phyloP scores from a whole-genome alignment of 73 alveolate genomes.

The Paraurostyla sp. region DNA sequence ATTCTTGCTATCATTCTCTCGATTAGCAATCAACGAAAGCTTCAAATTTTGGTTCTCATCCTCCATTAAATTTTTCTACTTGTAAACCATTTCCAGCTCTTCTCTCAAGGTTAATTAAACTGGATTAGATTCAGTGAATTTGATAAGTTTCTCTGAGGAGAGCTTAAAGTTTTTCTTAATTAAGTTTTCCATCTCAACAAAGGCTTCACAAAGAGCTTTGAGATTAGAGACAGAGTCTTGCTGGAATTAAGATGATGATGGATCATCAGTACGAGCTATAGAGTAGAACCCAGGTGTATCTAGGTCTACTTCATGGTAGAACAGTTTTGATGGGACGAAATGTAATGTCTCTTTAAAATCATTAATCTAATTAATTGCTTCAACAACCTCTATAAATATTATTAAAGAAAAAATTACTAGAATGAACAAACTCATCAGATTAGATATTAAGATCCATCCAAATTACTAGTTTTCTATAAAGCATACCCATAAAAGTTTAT shows the following conservation, averaged over 20 bases:
- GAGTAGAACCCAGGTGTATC: constrained; percentile 58
- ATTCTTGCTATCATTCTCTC: constrained; percentile 59
- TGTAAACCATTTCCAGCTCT: constrained; percentile 72
- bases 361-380: constrained; percentile 62
- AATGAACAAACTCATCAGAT: constrained; percentile 75
- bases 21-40: constrained; percentile 36
- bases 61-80: constrained; percentile 61
- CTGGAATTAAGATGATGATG: no score
- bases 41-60: constrained; percentile 74
- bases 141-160: constrained; percentile 56
- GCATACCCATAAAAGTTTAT: constrained; percentile 58
- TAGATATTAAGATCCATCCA: constrained; percentile 82
- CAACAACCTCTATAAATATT: constrained; percentile 61
- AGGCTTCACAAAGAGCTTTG: constrained; percentile 70
- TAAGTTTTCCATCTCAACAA: constrained; percentile 74
- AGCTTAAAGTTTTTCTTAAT: constrained; percentile 81
- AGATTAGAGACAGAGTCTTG: constrained; percentile 54
- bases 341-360: constrained; percentile 62
- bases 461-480: constrained; percentile 74
- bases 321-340: constrained; percentile 69
- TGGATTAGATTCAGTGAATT: constrained; percentile 72
- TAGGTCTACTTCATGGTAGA: constrained; percentile 59
- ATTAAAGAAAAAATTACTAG: constrained; percentile 5
- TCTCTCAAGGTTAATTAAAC: constrained; percentile 72
- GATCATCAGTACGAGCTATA: neutral